Percentiles rank a stretch among this genome's conserved stretches.
Evolutionary conservation across 108 stramenopile species (phyloP).

Genomic region (Asterionellopsis glacialis): DNA sequence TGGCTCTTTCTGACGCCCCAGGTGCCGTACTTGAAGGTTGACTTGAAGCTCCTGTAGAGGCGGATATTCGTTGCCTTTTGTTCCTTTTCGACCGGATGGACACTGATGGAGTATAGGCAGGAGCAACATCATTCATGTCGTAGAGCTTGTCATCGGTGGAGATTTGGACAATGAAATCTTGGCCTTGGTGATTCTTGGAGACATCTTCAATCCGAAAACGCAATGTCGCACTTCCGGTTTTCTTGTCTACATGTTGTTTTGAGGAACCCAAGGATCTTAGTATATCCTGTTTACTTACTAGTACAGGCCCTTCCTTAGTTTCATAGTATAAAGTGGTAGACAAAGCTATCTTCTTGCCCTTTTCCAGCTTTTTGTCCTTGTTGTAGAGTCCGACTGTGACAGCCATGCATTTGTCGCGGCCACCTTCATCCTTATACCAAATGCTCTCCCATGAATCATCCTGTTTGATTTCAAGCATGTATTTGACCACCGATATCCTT

Average conservation of each 20-base stretch:
- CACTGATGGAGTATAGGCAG: conserved; percentile 61
- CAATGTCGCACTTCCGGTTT: conserved; percentile 30
- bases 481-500: conserved; percentile 34
- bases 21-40: too few species aligned
- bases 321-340: conserved; percentile 34
- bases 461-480: conserved; percentile 30
- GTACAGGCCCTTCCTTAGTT: conserved; percentile 16
- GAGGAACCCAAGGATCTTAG: conserved; percentile 39
- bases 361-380: conserved; percentile 19
- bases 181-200: conserved; percentile 86
- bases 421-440: conserved; percentile 93
- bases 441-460: conserved; percentile 42
- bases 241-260: conserved; percentile 22
- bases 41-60: too few species aligned
- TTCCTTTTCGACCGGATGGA: conserved; percentile 80
- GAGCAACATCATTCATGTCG: conserved; percentile 58
- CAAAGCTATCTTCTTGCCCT: conserved; percentile 30
- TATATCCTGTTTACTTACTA: conserved; percentile 76
- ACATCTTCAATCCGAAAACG: conserved; percentile 84
- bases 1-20: too few species aligned
- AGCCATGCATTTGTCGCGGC: conserved; percentile 82
- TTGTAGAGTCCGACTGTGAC: conserved; percentile 48
- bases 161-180: conserved; percentile 65
- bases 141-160: conserved; percentile 41
- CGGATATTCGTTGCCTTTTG: conserved; percentile 33